phyloP scores from a whole-genome alignment of 345 rosid species.

The Bruguiera sexangula region DNA sequence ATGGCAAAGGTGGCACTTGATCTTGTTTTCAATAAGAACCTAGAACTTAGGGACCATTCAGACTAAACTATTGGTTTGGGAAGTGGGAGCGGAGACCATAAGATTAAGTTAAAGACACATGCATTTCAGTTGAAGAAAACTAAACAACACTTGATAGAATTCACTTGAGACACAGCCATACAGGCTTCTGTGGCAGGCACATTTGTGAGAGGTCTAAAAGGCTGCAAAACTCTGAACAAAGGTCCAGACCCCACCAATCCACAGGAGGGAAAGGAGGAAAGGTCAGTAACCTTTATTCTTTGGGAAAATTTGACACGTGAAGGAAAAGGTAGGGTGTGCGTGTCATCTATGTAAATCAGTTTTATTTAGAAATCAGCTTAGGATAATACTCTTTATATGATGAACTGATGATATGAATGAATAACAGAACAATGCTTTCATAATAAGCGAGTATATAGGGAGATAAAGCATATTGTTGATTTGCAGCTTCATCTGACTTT shows the following conservation, averaged over 20 bases:
- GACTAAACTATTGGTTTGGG: no score
- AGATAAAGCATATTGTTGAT: no score
- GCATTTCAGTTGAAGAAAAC: neutral
- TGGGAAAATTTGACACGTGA: neutral
- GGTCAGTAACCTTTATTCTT: constrained; percentile 38
- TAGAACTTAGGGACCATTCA: no score
- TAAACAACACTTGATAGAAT: neutral
- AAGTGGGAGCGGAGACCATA: no score
- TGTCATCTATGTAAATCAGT: neutral
- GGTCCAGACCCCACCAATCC: constrained; percentile 92
- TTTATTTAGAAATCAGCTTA: neutral
- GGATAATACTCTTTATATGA: neutral
- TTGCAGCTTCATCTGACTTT: neutral
- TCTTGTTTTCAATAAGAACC: constrained; percentile 2
- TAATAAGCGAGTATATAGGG: no score
- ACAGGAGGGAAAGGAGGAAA: constrained; percentile 70
- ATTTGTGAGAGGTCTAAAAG: constrained; percentile 75
- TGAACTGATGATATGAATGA: neutral
- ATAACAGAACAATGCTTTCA: neutral
- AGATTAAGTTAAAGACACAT: neutral
- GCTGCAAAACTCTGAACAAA: constrained; percentile 83
- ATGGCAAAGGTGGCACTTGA: neutral
- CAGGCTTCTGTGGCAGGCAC: constrained; percentile 85
- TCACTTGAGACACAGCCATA: constrained; percentile 16
- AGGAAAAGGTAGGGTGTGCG: neutral